Evolutionary conservation across 331 rosid genomes (phyloP).

Genomic region (Malus hybrid): DNA sequence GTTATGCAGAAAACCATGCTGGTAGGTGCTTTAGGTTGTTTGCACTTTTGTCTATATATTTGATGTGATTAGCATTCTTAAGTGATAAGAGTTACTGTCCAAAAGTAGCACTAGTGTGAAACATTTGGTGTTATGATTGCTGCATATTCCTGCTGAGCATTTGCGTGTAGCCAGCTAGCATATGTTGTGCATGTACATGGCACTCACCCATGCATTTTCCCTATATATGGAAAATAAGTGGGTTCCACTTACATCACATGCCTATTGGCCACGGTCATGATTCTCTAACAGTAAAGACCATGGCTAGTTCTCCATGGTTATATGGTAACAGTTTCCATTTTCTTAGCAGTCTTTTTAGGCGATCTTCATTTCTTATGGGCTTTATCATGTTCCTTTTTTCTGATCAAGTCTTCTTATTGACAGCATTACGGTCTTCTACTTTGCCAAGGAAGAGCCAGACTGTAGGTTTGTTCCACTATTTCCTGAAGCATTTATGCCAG

Average conservation of each 20-base stretch:
- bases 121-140: background rate
- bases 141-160: background rate
- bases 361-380: background rate
- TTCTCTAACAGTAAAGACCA: background rate
- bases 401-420: constrained; percentile 5
- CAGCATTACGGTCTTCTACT: constrained; percentile 73
- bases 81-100: background rate
- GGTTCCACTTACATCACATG: background rate
- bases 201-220: background rate
- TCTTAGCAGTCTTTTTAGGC: background rate
- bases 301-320: background rate
- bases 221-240: background rate
- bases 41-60: background rate
- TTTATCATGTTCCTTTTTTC: background rate
- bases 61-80: background rate
- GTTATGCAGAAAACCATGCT: background rate
- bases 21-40: background rate
- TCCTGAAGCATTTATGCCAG: constrained; percentile 61
- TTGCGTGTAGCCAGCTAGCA: background rate
- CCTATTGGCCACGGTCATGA: constrained; percentile 1
- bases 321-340: background rate
- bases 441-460: constrained; percentile 77
- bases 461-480: constrained; percentile 56
- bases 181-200: background rate
- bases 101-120: background rate